Evolutionary conservation across 768 basidiomycete genomes (phyloP).

Genomic region (Leccinum imitatum): DNA sequence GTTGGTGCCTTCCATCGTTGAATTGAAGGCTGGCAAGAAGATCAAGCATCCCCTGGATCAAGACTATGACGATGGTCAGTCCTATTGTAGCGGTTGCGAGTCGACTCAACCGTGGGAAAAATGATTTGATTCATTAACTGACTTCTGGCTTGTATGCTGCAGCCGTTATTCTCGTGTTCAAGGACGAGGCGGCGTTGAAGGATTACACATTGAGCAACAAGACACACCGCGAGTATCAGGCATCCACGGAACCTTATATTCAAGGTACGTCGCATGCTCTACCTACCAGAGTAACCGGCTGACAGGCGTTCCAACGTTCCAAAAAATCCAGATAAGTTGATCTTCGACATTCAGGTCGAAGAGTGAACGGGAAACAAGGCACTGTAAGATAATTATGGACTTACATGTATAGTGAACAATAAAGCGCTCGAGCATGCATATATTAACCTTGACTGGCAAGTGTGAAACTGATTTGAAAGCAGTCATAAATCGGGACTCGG

Average conservation of each 20-base stretch:
- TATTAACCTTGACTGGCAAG: background rate
- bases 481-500: constrained; percentile 33
- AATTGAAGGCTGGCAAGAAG: constrained; percentile 12
- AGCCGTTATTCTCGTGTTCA: background rate
- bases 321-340: constrained; percentile 16
- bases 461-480: constrained; percentile 2
- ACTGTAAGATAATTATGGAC: background rate
- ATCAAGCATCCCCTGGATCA: constrained; percentile 21
- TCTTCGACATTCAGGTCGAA: constrained; percentile 23
- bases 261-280: constrained; percentile 16
- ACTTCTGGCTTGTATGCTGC: background rate
- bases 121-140: background rate
- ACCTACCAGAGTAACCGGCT: background rate
- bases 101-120: background rate
- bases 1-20: constrained; percentile 20
- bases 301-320: background rate
- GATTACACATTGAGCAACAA: background rate
- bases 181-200: background rate
- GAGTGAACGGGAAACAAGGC: constrained; percentile 9
- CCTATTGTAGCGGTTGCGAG: too few relatives aligned
- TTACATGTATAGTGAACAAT: constrained; percentile 6
- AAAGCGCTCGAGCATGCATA: background rate
- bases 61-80: constrained; percentile 25
- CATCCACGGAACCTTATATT: constrained; percentile 4
- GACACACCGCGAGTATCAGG: constrained; percentile 16